Percentiles rank a stretch among this genome's conserved stretches.
Conservation (phyloP, 2,329 filamentous ascomycete genomes). For the Alternaria arbusti region DNA sequence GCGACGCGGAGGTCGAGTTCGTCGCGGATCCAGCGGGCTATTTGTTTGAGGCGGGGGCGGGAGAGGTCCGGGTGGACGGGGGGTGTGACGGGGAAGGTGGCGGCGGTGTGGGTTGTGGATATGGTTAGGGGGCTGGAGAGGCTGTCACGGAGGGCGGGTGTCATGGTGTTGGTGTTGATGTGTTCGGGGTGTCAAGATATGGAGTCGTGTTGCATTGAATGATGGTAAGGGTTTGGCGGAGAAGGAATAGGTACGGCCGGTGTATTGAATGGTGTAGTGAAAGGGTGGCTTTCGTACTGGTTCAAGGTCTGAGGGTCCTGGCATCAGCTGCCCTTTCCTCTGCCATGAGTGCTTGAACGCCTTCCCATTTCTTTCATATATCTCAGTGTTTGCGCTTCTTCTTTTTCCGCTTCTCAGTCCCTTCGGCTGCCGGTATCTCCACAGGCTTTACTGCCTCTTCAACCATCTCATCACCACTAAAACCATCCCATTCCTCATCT, state of each 20-base stretch:
- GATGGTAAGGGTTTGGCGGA: background rate
- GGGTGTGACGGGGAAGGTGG: constrained; percentile 3
- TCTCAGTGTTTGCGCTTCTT: constrained; percentile 27
- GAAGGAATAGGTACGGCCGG: background rate
- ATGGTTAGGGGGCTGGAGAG: background rate
- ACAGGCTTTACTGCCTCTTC: background rate
- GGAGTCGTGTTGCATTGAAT: background rate
- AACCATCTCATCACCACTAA: constrained; percentile 44
- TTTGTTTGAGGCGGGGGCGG: constrained; percentile 41
- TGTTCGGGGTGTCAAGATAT: background rate
- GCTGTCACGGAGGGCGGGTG: background rate
- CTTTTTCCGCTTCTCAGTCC: constrained; percentile 20
- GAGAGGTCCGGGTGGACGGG: constrained; percentile 26
- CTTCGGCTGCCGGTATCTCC: background rate
- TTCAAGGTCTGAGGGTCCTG: background rate
- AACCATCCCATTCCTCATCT: constrained; percentile 54
- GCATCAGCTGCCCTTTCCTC: background rate
- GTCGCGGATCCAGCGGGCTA: constrained; percentile 56
- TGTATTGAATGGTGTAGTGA: background rate
- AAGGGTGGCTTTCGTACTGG: background rate
- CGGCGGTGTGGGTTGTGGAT: background rate
- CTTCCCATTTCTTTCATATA: background rate
- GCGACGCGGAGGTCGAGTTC: constrained; percentile 55
- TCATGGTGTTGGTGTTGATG: background rate
- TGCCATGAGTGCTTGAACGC: background rate